Evolutionary conservation across 495 filamentous ascomycete genomes (phyloP), one percentile per base, ranked within the genome.

Genomic region (Platismatia glauca): DNA sequence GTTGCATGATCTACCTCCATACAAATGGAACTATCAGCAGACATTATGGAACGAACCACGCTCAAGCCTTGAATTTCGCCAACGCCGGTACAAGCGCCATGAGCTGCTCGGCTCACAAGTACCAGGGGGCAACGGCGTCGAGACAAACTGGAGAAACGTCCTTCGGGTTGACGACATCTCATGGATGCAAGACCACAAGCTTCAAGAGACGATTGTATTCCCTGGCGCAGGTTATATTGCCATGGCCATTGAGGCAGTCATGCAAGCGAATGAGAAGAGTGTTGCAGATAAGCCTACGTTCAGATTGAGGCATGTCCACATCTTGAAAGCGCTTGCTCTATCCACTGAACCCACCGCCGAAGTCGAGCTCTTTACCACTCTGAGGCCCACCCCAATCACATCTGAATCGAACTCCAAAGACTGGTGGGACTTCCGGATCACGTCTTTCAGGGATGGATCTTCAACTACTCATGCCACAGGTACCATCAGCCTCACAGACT

Each of bases 221-320:
- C 80, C 82, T 3, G 72, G 78, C 60, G 78, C 84, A 2, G 81
- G 80, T 5, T 86, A 81, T 65, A 63, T 87, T 56, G 71, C 77
- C 9, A 86, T 86, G 78, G 84, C 80, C 0, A 71, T 86, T 0
- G 85, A 88, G 64, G 83, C 82, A 0, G 64, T 74, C 46, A 59
- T 15, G 13, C 37, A 39, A 39, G 13, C 13, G 34, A 62, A 33
- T n/a, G n/a, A n/a, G n/a, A n/a, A n/a, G n/a, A n/a, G n/a, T n/a
- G n/a, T n/a, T n/a, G n/a, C n/a, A n/a, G n/a, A n/a, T n/a, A n/a
- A n/a, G n/a, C n/a, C n/a, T n/a, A n/a, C n/a, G n/a, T n/a, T n/a
- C n/a, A n/a, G n/a, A n/a, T n/a, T n/a, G n/a, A n/a, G n/a, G n/a
- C n/a, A n/a, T n/a, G n/a, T n/a, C n/a, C n/a, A n/a, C n/a, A n/a